Evolutionary conservation across 345 rosid species (phyloP).

Genomic region (Murraya koenigii): DNA sequence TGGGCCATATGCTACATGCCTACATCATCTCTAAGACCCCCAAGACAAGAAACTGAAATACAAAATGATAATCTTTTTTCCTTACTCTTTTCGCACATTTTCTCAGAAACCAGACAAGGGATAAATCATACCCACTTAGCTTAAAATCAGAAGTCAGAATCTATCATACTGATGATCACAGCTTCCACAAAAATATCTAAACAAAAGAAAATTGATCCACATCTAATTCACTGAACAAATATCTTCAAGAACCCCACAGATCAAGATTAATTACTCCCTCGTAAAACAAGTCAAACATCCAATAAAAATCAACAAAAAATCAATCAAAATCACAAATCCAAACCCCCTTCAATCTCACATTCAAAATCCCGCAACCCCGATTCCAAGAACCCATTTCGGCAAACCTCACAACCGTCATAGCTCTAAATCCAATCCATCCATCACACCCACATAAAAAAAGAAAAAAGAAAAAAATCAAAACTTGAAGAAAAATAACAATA

Average conservation of each 20-base stretch:
- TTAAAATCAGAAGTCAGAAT: not conserved
- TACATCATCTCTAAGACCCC: not conserved
- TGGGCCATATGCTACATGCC: not conserved
- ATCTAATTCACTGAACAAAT: constrained; percentile 3
- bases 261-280: constrained; percentile 19
- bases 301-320: not conserved
- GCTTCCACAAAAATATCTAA: not conserved
- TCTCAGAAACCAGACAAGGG: constrained; percentile 1
- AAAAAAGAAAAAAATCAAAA: not conserved
- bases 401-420: constrained; percentile 3
- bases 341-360: constrained; percentile 1
- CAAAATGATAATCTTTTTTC: not conserved
- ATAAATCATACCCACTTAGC: not conserved
- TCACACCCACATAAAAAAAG: not conserved
- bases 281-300: not conserved
- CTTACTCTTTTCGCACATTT: not conserved
- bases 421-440: not conserved
- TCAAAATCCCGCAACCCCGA: not conserved
- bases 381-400: not conserved
- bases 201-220: not conserved
- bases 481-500: not conserved
- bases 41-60: not conserved
- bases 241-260: constrained; percentile 2
- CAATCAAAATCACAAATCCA: not conserved
- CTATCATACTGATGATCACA: not conserved